phyloP scores from a whole-genome alignment of 2,329 filamentous ascomycete species.

The Fonsecaea pedrosoi region DNA sequence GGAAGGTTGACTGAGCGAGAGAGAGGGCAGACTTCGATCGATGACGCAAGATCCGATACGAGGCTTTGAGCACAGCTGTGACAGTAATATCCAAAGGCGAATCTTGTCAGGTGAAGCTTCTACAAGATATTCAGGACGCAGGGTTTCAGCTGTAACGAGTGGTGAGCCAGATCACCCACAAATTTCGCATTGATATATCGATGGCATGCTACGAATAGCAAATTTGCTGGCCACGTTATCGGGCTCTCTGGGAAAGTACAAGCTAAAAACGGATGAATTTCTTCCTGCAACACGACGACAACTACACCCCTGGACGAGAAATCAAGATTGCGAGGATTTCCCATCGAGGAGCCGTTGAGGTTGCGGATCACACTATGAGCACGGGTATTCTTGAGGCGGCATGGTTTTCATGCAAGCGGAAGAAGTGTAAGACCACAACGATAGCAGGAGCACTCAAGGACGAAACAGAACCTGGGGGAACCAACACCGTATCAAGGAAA shows the following conservation, averaged over 20 bases:
- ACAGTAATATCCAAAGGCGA: neutral
- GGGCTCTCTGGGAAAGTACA: neutral
- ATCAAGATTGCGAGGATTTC: neutral
- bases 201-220: neutral
- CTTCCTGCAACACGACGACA: neutral
- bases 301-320: neutral
- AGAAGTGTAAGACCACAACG: neutral
- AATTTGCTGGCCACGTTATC: neutral
- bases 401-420: neutral
- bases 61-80: neutral
- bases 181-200: neutral
- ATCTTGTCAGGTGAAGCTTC: neutral
- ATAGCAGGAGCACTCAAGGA: neutral
- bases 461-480: neutral
- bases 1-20: conserved; percentile 81
- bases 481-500: neutral
- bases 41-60: neutral
- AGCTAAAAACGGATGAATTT: neutral
- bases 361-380: neutral
- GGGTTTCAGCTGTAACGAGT: neutral
- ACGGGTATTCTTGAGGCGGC: neutral
- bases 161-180: neutral
- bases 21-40: neutral
- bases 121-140: neutral
- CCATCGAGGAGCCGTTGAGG: neutral